A percentile compares a stretch with the other conserved stretches of the same genome.
Evolutionary conservation across 2,329 filamentous ascomycete genomes (phyloP).

Genomic region (Sporothrix sp.): DNA sequence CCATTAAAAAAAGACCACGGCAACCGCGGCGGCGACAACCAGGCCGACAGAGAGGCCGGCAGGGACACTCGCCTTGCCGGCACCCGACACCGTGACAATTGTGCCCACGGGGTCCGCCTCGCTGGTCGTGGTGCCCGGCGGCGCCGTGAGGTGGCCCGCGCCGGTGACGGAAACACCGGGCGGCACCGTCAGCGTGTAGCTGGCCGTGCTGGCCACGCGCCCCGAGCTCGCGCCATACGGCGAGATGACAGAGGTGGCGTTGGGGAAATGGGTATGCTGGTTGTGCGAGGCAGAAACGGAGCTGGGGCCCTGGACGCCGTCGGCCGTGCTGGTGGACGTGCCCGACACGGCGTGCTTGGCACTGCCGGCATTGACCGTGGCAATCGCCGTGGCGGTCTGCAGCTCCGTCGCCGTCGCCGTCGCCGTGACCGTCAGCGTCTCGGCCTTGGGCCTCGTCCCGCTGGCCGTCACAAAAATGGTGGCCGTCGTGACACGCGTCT

Average conservation of each 20-base stretch:
- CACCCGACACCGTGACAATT: conserved; percentile 24
- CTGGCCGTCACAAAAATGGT: conserved; percentile 13
- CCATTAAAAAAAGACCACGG: conserved; percentile 20
- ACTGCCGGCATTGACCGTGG: conserved; percentile 2
- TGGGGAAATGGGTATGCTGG: conserved; percentile 7
- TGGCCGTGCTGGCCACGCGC: conserved; percentile 9
- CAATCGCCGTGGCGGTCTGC: conserved; percentile 4
- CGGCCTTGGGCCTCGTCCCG: neutral
- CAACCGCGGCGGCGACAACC: conserved; percentile 27
- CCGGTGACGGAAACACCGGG: neutral
- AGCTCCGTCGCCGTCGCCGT: conserved; percentile 1
- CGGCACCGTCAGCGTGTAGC: conserved; percentile 11
- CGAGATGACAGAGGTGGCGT: conserved; percentile 7
- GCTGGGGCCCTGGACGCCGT: conserved; percentile 1
- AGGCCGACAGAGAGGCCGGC: conserved; percentile 25
- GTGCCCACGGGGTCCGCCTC: conserved; percentile 17
- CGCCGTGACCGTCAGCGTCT: conserved; percentile 10
- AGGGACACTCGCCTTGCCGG: conserved; percentile 9
- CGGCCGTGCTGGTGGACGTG: conserved; percentile 9
- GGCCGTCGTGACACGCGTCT: conserved; percentile 10
- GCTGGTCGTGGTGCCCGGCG: conserved; percentile 23
- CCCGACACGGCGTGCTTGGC: neutral
- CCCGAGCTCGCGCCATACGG: neutral
- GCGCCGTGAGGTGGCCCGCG: neutral
- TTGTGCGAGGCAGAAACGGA: neutral